Evolutionary conservation across 371 early-diverging fungal species (phyloP), one percentile per base, ranked within the genome.

Genomic region (Cokeromyces recurvatus): DNA sequence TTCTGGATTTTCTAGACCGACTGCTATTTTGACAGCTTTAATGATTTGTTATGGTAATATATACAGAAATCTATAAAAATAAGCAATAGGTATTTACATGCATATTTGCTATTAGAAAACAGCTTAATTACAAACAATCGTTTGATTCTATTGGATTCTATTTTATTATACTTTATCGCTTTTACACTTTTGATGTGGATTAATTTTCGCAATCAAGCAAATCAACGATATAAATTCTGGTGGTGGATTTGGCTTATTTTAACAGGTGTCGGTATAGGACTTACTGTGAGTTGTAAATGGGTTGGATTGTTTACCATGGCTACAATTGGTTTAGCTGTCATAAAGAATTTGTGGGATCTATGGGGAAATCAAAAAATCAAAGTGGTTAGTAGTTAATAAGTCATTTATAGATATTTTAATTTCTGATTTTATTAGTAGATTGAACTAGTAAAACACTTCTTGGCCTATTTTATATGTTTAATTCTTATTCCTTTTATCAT

Each of bases 281-380:
- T 81, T 19, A 64, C 85, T 2, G 64, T 64, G 3, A 75, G 79
- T 51, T 75, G 87, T 59, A 95, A 95, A 62, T 89, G 91, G 88
- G 94, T 94, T 34, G 96, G 94, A 1, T 59, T 94, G 31, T 89
- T 95, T 47, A 82, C 85, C 3, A 79, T 95, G 43, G 90, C 86
- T 3, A 64, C 85, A 14, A 74, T 95, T 55, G 95, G 95, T 0
- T 63, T 91, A 11, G 86, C 89, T 32, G 87, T 88, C 1, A 41
- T 92, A 41, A 54, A 74, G 14, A 88, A 93, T 27, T 74, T 95
- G 24, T 95, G 95, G 94, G 66, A 84, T 24, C 60, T 95, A 19
- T 80, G 94, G 65, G 90, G 90, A 0, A 23, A 48, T 22, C 58
- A 74, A 9, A 61, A 73, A 22, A 62, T 80, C 11, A 43, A 80